A percentile compares a stretch with the other conserved stretches of the same genome.
These are phyloP conservation scores for Stentor roeselii DNA, from an alignment of 73 alveolate species.

Conservation along the genomic window DNA sequence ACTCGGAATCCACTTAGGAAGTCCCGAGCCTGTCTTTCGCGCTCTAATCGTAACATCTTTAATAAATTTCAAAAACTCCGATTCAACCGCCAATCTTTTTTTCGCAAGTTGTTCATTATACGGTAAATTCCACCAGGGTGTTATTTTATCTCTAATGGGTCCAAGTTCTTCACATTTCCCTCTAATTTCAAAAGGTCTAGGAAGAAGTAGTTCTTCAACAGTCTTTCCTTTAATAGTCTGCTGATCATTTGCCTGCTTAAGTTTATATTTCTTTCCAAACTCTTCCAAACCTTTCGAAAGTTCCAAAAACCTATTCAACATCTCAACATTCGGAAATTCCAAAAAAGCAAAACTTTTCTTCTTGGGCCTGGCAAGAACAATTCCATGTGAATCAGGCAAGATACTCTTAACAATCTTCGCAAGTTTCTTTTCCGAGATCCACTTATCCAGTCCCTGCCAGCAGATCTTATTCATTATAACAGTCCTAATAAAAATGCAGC, in stretches of 20 bases:
- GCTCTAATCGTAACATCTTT: slow-evolving; percentile 23
- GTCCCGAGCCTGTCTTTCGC: slow-evolving; percentile 26
- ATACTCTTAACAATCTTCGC: neutral
- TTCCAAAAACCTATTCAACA: neutral
- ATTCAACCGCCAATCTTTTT: slow-evolving; percentile 21
- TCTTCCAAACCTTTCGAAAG: neutral
- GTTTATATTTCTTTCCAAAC: neutral
- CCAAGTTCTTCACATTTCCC: neutral
- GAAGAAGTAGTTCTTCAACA: neutral
- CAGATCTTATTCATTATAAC: slow-evolving; percentile 11
- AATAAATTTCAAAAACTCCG: slow-evolving; percentile 21
- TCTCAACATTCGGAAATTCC: neutral
- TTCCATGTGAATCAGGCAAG: neutral
- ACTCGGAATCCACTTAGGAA: slow-evolving; percentile 35
- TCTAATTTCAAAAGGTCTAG: neutral
- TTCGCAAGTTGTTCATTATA: slow-evolving; percentile 45
- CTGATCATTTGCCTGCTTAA: slow-evolving; percentile 4
- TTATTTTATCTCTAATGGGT: slow-evolving; percentile 51
- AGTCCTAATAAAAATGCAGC: slow-evolving; percentile 4
- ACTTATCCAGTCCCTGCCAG: slow-evolving; percentile 26
- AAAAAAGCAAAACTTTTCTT: slow-evolving; percentile 5
- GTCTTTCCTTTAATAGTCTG: neutral
- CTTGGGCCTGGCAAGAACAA: neutral
- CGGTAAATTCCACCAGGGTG: slow-evolving; percentile 42
- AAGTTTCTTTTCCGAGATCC: slow-evolving; percentile 20